Evolutionary conservation across 192 early-diverging fungal genomes (phyloP).

Genomic region (Mortierella hygrophila): DNA sequence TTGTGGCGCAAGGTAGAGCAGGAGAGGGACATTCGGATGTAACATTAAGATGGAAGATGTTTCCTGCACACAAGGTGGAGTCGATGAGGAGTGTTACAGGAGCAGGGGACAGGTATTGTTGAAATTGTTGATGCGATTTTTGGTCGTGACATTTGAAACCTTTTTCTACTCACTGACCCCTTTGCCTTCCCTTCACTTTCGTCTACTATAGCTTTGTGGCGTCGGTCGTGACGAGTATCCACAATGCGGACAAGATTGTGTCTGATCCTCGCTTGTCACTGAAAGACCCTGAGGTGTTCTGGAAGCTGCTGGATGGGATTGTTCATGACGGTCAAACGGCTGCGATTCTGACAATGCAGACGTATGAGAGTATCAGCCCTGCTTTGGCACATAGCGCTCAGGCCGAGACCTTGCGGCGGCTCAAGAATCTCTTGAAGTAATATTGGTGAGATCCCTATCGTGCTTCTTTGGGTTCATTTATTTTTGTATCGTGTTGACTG

Average conservation of each 20-base stretch:
- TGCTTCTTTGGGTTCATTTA: neutral
- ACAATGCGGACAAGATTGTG: slow-evolving; percentile 12
- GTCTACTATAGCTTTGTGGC: slow-evolving; percentile 74
- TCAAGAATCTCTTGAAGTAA: neutral
- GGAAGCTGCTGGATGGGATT: slow-evolving; percentile 41
- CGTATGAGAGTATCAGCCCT: slow-evolving; percentile 48
- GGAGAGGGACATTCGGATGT: neutral
- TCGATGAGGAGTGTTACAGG: slow-evolving; percentile 74
- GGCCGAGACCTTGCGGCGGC: slow-evolving; percentile 1
- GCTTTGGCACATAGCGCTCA: slow-evolving; percentile 16
- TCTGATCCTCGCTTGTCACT: neutral
- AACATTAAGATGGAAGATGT: slow-evolving; percentile 37
- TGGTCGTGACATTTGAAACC: neutral
- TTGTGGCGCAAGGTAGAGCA: neutral
- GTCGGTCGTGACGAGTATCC: slow-evolving; percentile 69
- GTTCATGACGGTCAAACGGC: slow-evolving; percentile 45
- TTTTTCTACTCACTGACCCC: slow-evolving; percentile 32
- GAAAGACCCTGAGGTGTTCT: neutral
- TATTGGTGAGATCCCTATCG: neutral
- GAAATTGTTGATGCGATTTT: neutral
- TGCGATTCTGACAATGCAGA: slow-evolving; percentile 54
- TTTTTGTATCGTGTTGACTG: neutral
- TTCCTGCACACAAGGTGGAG: slow-evolving; percentile 40
- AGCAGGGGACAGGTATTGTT: slow-evolving; percentile 77
- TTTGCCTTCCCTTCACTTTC: slow-evolving; percentile 14